Base-by-base conservation (phyloP, 2,329 filamentous ascomycete genomes). In the Thelonectria rubi region DNA sequence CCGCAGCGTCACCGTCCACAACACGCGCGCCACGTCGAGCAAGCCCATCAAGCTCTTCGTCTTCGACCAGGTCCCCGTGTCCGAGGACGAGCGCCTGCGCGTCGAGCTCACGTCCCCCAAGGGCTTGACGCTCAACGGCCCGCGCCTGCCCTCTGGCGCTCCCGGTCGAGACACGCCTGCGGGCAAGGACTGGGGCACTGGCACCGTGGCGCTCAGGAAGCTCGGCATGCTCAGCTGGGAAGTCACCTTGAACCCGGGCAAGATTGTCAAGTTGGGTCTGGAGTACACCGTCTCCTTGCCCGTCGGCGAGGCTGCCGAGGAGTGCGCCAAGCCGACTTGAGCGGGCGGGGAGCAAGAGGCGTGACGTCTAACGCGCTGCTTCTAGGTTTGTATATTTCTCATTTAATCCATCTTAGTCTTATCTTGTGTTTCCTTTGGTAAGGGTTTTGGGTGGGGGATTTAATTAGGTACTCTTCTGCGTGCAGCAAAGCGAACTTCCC, bases 211-310 rank as follows among this genome's bases (percentile, higher is more conserved):
- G n/a, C 69, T 88, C 53, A 84, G 82, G 72, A 86, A 86, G 75
- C 78, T 75, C 5, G 87, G 87, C 2, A 83, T 88, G 73, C 73
- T 90, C 5, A 74, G 74, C 55, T 90, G 87, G 86, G 80, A 84
- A 54, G 81, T 90, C 11, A 79, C 73, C 45, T 73, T 91, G 52
- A 84, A 87, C 62, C 80, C 85, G 0, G 86, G 87, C 24, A 81
- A 82, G 68, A 80, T 82, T 3, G 84, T 86, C 15, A 84, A 83
- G 74, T 73, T 91, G 63, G 76, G 76, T 21, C 71, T 91, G 61
- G 86, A 88, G 76, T 91, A 91, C 74, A 82, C 86, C 62, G 82
- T 88, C 17, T 81, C 80, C 20, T 78, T 86, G 66, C 88, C 88
- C 1, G 74, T 74, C 15, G 82, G 81, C 9, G 84, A 87, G 32